Evolutionary conservation across 2,329 filamentous ascomycete species (phyloP).

Genomic region (Colletotrichum chlorophyti): DNA sequence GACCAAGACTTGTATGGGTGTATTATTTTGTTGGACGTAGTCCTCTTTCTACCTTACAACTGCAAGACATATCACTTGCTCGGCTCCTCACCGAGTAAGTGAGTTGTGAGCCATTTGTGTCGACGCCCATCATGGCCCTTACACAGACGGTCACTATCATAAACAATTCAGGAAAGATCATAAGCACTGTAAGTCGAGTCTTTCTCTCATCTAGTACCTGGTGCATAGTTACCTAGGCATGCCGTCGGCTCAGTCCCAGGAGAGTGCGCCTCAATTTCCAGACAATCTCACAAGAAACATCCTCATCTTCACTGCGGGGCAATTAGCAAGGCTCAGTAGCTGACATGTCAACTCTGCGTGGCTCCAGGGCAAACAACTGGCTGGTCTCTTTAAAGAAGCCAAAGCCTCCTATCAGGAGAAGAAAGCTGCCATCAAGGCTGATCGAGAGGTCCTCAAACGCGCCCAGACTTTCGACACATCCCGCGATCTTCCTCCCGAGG

Average conservation of each 20-base stretch:
- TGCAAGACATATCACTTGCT: not conserved
- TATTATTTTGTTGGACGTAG: too few species aligned
- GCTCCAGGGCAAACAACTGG: constrained; percentile 83
- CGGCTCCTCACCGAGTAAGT: too few species aligned
- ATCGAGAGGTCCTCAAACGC: constrained; percentile 62
- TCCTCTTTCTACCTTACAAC: not conserved
- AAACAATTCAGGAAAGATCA: constrained; percentile 89
- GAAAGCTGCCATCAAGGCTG: constrained; percentile 80
- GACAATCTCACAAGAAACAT: too few species aligned
- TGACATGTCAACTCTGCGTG: constrained; percentile 22
- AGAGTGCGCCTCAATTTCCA: too few species aligned
- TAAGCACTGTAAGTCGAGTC: constrained; percentile 78
- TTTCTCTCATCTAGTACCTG: constrained; percentile 7
- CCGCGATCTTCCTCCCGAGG: constrained; percentile 30
- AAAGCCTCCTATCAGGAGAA: constrained; percentile 87
- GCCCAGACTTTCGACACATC: constrained; percentile 62
- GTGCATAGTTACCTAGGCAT: constrained; percentile 18
- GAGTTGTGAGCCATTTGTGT: too few species aligned
- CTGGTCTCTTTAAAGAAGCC: constrained; percentile 91
- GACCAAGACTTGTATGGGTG: constrained; percentile 22
- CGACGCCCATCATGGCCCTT: constrained; percentile 44
- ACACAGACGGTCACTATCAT: constrained; percentile 85
- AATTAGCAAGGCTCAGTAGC: constrained; percentile 4
- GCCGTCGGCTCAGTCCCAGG: too few species aligned
- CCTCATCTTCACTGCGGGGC: too few species aligned